Evolutionary conservation across 768 basidiomycete genomes (phyloP).

Genomic region (Coprinellus micaceus): DNA sequence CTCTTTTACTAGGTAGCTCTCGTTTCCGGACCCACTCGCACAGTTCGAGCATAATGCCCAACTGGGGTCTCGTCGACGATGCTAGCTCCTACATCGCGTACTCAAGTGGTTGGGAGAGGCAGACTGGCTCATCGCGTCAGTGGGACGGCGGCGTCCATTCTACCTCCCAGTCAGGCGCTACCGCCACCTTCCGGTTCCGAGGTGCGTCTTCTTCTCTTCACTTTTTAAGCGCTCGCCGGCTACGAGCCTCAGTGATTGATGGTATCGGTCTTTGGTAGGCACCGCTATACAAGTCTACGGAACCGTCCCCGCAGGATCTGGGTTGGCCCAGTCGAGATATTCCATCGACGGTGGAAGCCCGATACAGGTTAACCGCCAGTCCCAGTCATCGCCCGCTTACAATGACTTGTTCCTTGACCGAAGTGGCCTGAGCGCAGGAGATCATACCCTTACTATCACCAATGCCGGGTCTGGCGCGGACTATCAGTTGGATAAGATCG

Average conservation of each 20-base stretch:
- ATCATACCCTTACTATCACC: slow-evolving; percentile 1
- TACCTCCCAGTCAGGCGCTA: slow-evolving; percentile 1
- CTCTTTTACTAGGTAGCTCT: background rate
- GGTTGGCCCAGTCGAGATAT: background rate
- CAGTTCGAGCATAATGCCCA: background rate
- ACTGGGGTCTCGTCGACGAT: slow-evolving; percentile 1
- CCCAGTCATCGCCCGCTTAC: background rate
- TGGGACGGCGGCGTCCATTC: background rate
- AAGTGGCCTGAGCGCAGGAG: background rate
- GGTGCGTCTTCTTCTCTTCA: background rate
- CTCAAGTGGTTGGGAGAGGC: background rate
- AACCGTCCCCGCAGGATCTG: background rate
- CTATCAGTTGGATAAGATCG: slow-evolving; percentile 3
- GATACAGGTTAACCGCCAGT: background rate
- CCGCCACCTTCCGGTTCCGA: background rate
- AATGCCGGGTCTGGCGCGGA: background rate
- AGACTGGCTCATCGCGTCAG: background rate
- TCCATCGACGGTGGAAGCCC: background rate
- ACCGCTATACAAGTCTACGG: background rate
- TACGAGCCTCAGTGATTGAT: background rate
- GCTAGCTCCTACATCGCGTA: background rate
- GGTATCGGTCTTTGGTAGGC: background rate
- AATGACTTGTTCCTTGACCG: background rate
- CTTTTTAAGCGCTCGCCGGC: background rate
- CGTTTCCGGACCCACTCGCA: background rate